Percentiles rank a stretch among this genome's conserved stretches.
These are phyloP conservation scores for Lasiodiplodia citricola DNA, from an alignment of 2,329 filamentous ascomycete genomes.

Conservation along the genomic window DNA sequence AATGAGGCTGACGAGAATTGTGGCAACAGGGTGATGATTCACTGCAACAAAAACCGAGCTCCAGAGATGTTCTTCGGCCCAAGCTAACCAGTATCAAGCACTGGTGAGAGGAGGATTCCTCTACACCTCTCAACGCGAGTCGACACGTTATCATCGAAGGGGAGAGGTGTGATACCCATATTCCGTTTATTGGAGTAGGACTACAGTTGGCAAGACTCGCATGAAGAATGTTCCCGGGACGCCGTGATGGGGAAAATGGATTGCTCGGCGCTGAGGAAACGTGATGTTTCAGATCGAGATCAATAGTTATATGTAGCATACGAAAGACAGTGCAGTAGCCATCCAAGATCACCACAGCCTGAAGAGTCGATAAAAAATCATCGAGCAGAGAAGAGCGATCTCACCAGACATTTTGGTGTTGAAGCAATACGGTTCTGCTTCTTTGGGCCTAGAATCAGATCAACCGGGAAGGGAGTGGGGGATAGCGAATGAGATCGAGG, in stretches of 20 bases:
- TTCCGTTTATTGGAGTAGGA: no score
- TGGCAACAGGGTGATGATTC: background rate
- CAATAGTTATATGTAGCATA: background rate
- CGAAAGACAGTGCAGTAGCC: background rate
- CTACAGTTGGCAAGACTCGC: background rate
- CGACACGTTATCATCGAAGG: no score
- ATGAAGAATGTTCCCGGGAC: background rate
- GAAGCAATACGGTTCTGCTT: background rate
- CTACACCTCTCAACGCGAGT: no score
- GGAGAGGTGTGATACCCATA: no score
- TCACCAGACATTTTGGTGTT: background rate
- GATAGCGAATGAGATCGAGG: background rate
- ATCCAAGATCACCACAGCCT: background rate
- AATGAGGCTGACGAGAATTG: background rate
- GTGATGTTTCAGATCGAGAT: background rate
- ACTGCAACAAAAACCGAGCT: background rate
- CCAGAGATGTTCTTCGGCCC: background rate
- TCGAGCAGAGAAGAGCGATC: background rate
- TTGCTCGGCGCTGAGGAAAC: background rate
- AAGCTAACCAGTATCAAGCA: background rate
- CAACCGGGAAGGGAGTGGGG: background rate
- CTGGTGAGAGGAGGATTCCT: background rate
- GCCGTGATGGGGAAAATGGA: background rate
- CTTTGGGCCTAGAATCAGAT: background rate
- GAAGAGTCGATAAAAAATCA: background rate